phyloP scores from a whole-genome alignment of 345 rosid species.

The Diplotaxis tenuifolia region DNA sequence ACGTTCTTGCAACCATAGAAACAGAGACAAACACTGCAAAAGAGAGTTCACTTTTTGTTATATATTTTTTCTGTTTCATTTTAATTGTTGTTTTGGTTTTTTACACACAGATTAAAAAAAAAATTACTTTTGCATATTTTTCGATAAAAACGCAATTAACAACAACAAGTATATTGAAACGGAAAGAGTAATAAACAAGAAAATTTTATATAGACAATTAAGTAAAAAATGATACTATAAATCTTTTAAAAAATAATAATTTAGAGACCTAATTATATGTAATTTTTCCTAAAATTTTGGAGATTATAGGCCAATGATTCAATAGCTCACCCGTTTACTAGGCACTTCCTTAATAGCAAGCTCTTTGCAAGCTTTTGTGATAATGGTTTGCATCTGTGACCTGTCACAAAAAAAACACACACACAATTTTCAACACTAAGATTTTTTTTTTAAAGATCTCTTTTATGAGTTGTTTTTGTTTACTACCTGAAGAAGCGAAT shows the following conservation, averaged over 20 bases:
- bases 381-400: constrained; percentile 97
- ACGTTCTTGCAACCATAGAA: constrained; percentile 89
- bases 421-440: neutral
- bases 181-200: constrained; percentile 1
- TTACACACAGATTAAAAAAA: too few relatives aligned
- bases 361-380: constrained; percentile 78
- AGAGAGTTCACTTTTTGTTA: neutral
- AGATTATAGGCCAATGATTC: neutral
- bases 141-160: too few relatives aligned
- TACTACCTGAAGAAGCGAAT: constrained; percentile 80
- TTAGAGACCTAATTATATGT: neutral
- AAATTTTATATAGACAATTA: neutral
- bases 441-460: neutral
- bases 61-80: too few relatives aligned
- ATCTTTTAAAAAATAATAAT: neutral
- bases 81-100: too few relatives aligned
- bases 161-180: too few relatives aligned
- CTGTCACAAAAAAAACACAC: constrained; percentile 31
- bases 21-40: constrained; percentile 77
- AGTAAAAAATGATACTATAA: too few relatives aligned
- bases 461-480: neutral
- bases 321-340: constrained; percentile 68
- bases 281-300: neutral
- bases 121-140: too few relatives aligned
- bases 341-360: constrained; percentile 79